phyloP scores from a whole-genome alignment of 345 rosid genomes.

The Brassica cretica region DNA sequence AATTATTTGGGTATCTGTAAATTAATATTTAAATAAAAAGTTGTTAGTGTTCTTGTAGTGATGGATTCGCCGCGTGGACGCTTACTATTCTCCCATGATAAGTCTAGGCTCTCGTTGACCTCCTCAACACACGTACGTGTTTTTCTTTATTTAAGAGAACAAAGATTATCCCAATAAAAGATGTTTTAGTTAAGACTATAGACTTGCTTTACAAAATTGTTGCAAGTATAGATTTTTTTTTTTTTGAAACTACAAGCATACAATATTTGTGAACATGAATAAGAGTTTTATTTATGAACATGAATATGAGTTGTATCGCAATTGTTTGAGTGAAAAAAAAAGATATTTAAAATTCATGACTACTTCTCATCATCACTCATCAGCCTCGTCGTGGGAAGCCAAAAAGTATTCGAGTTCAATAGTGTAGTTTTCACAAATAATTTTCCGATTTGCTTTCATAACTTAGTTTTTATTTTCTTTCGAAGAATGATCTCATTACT shows the following conservation, averaged over 20 bases:
- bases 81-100: constrained; percentile 30
- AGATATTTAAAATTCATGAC: no score
- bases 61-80: constrained; percentile 38
- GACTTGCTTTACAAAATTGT: no score
- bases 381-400: no score
- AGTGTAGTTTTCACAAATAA: no score
- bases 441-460: no score
- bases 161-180: not conserved
- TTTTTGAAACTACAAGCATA: not conserved
- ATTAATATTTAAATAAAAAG: constrained; percentile 24
- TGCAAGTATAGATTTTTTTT: no score
- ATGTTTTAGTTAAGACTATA: not conserved
- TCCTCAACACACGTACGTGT: constrained; percentile 28
- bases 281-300: not conserved
- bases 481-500: no score
- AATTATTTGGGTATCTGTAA: constrained; percentile 3
- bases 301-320: not conserved
- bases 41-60: constrained; percentile 39
- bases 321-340: not conserved
- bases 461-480: no score
- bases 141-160: not conserved
- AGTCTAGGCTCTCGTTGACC: constrained; percentile 33
- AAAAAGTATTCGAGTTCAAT: no score
- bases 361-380: no score
- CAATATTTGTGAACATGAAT: not conserved